Evolutionary conservation across 805 yeast species (phyloP).

Genomic region (Maudiozyma serrabonitensis): DNA sequence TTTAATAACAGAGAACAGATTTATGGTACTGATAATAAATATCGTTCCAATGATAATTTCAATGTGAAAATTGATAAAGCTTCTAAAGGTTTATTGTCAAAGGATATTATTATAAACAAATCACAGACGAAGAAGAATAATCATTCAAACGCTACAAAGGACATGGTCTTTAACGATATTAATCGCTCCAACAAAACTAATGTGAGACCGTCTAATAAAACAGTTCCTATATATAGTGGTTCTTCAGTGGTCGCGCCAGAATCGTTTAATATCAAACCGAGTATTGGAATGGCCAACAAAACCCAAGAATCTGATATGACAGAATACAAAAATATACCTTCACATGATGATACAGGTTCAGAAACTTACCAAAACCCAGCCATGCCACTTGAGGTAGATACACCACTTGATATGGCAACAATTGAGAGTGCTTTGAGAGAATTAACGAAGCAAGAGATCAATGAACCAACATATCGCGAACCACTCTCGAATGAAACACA

Average conservation of each 20-base stretch:
- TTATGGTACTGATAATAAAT: neutral
- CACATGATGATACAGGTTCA: no score
- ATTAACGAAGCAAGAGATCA: neutral
- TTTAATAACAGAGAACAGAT: neutral
- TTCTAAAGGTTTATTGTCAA: neutral
- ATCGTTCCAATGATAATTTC: neutral
- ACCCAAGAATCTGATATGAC: neutral
- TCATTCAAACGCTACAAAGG: no score
- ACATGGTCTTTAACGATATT: no score
- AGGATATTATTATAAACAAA: neutral
- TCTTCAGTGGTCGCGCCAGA: conserved; percentile 26
- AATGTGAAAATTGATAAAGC: neutral
- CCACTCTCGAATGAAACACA: neutral
- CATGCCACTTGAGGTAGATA: neutral
- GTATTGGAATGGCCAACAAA: conserved; percentile 8
- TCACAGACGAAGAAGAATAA: neutral
- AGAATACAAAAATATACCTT: no score
- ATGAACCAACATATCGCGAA: neutral
- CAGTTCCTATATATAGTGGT: conserved; percentile 23
- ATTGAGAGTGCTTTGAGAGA: neutral
- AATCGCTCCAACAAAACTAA: neutral
- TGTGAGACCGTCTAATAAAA: neutral
- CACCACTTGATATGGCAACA: neutral
- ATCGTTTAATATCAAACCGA: conserved; percentile 19
- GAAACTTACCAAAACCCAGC: no score